Evolutionary conservation across 2,329 filamentous ascomycete species (phyloP).

Genomic region (Zymoseptoria tritici): DNA sequence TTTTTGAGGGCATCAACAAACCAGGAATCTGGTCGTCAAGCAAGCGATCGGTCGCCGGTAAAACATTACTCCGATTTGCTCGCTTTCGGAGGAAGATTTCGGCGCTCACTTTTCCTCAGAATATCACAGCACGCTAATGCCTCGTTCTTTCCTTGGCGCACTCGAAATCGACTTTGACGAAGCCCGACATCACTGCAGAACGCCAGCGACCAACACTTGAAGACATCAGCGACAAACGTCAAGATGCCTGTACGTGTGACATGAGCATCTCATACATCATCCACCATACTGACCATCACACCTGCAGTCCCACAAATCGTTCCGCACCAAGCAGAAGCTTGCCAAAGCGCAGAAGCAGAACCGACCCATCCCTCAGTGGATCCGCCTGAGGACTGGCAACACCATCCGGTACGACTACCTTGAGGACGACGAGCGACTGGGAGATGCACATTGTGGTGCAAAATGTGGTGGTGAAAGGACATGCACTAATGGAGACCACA

Average conservation of each 20-base stretch:
- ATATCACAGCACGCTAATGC: background rate
- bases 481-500: background rate
- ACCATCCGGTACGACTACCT: conserved; percentile 81
- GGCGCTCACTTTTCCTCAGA: too few relatives aligned
- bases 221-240: conserved; percentile 17
- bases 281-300: background rate
- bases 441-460: background rate
- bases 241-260: conserved; percentile 29
- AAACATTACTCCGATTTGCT: too few relatives aligned
- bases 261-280: background rate
- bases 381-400: conserved; percentile 95
- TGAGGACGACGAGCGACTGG: background rate
- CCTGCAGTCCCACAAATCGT: conserved; percentile 93
- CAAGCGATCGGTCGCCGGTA: too few relatives aligned
- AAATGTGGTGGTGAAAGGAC: background rate
- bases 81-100: too few relatives aligned
- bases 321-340: conserved; percentile 99
- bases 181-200: conserved; percentile 7
- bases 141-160: background rate
- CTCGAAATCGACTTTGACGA: conserved; percentile 2
- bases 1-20: background rate
- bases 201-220: background rate
- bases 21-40: background rate
- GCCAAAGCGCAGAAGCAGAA: conserved; percentile 99
- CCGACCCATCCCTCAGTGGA: conserved; percentile 99